phyloP scores from a whole-genome alignment of 768 basidiomycete genomes.

The Xerocomellus amylosporus region DNA sequence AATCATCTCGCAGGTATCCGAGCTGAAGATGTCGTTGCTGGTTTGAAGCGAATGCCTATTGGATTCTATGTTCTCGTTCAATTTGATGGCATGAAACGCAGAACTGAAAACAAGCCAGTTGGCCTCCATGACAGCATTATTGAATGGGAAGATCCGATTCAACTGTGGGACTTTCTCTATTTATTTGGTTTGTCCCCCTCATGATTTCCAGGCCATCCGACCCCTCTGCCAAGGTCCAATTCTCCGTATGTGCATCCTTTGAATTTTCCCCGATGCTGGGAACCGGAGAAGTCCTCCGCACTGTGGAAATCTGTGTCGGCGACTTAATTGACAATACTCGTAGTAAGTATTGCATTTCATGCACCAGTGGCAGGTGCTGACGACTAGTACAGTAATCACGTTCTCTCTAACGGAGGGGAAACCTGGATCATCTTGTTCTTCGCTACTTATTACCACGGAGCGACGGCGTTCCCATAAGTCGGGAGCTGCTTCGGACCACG shows the following conservation, averaged over 20 bases:
- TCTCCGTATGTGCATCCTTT: neutral
- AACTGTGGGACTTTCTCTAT: neutral
- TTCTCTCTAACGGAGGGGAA: neutral
- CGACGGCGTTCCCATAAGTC: too few species aligned
- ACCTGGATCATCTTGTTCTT: neutral
- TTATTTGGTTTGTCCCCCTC: neutral
- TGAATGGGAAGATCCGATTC: neutral
- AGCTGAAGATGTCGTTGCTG: too few species aligned
- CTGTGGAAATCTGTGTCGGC: neutral
- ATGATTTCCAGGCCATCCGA: neutral
- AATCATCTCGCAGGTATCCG: too few species aligned
- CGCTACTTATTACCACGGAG: neutral
- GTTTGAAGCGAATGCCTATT: too few species aligned
- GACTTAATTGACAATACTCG: neutral
- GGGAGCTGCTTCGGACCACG: neutral
- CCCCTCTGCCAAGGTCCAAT: neutral
- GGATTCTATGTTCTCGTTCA: too few species aligned
- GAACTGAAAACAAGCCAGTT: too few species aligned
- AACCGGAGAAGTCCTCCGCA: neutral
- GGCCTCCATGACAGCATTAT: neutral
- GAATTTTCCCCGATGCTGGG: conserved; percentile 3
- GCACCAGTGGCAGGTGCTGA: neutral
- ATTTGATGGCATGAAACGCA: too few species aligned
- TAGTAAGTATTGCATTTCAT: neutral
- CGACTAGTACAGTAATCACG: neutral